Evolutionary conservation across 495 filamentous ascomycete genomes (phyloP).

Genomic region (Astrothelium macrocarpum): DNA sequence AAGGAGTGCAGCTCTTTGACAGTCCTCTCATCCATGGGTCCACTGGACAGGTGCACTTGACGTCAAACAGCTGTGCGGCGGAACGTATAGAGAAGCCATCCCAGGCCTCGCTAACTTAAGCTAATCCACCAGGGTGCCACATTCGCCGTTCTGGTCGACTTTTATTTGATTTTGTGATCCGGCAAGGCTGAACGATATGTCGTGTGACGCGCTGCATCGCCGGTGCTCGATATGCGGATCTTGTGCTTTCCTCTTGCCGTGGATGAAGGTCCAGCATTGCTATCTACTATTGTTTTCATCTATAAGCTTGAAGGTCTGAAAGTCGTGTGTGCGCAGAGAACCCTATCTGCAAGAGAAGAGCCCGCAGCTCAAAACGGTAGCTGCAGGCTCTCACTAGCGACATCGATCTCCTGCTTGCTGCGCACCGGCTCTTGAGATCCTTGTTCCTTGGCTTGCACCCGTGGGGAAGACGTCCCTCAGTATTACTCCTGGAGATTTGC

Average conservation of each 20-base stretch:
- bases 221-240: background rate
- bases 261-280: background rate
- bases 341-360: background rate
- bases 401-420: background rate
- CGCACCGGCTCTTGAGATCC: background rate
- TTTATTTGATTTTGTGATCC: background rate
- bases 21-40: constrained; percentile 2
- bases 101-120: background rate
- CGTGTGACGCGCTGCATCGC: background rate
- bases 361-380: background rate
- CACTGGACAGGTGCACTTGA: background rate
- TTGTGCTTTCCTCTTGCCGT: background rate
- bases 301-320: background rate
- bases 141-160: background rate
- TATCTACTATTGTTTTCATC: background rate
- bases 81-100: background rate
- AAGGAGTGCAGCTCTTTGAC: constrained; percentile 1
- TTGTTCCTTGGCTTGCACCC: background rate
- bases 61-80: constrained; percentile 5
- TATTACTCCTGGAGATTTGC: background rate
- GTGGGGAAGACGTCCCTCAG: background rate
- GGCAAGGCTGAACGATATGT: background rate
- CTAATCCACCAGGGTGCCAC: background rate
- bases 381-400: background rate
- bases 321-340: background rate